Conservation (phyloP, 371 early-diverging fungal genomes). For the Umbelopsis sp. region DNA sequence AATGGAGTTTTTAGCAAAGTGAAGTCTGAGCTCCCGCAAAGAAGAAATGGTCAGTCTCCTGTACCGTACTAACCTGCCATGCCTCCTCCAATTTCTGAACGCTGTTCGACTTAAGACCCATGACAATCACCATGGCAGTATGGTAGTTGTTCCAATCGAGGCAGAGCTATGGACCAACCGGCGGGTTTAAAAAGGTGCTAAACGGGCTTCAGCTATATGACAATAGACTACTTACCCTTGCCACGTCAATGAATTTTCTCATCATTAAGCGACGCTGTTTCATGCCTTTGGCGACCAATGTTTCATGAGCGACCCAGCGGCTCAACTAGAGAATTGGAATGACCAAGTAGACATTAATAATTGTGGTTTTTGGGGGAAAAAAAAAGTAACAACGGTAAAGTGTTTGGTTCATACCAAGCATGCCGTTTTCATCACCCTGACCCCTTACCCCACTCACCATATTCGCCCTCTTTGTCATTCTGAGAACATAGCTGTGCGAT, state of each 20-base stretch:
- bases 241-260: constrained; percentile 41
- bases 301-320: constrained; percentile 52
- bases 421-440: too few species aligned
- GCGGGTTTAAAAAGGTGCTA: background rate
- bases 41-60: background rate
- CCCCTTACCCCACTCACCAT: constrained; percentile 25
- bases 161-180: constrained; percentile 28
- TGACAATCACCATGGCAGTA: constrained; percentile 50
- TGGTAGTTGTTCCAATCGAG: constrained; percentile 51
- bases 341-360: too few species aligned
- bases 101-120: constrained; percentile 37
- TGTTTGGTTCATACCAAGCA: too few species aligned
- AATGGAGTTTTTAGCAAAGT: too few species aligned
- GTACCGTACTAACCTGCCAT: constrained; percentile 26
- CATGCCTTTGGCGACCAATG: constrained; percentile 26
- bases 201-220: background rate
- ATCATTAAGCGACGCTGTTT: constrained; percentile 37
- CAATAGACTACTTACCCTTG: constrained; percentile 34
- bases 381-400: background rate
- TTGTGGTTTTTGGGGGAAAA: too few species aligned
- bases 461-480: constrained; percentile 47
- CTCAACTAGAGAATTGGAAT: constrained; percentile 23
- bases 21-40: too few species aligned
- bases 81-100: constrained; percentile 35
- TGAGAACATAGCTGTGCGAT: constrained; percentile 28